Conservation (phyloP, 2,329 filamentous ascomycete genomes). For the Alternaria arbusti region DNA sequence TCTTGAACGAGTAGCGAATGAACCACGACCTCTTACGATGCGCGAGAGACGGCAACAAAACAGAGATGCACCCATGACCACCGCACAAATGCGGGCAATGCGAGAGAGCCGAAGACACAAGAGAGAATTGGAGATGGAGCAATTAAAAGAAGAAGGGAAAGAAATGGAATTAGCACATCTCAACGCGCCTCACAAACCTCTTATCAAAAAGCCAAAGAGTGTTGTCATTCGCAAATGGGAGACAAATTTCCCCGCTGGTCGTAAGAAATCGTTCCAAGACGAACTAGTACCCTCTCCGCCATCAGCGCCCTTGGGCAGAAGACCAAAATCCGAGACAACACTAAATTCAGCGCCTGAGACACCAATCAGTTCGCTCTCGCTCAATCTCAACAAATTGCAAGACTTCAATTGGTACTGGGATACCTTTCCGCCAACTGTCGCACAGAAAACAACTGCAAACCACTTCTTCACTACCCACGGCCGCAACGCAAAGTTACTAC, state of each 20-base stretch:
- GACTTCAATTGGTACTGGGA: slow-evolving; percentile 46
- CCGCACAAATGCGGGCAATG: not conserved
- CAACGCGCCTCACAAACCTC: not conserved
- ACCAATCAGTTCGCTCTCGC: slow-evolving; percentile 3
- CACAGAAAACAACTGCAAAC: slow-evolving; percentile 51
- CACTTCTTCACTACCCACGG: slow-evolving; percentile 52
- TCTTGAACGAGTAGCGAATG: not conserved
- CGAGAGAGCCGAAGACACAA: not conserved
- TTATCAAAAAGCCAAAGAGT: not conserved
- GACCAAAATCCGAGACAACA: not conserved
- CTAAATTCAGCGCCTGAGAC: slow-evolving; percentile 3
- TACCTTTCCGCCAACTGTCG: slow-evolving; percentile 29
- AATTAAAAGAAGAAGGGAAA: not conserved
- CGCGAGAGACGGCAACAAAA: slow-evolving; percentile 8
- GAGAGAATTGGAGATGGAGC: not conserved
- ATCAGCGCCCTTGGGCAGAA: slow-evolving; percentile 12
- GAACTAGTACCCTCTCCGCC: slow-evolving; percentile 19
- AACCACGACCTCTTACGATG: slow-evolving; percentile 5
- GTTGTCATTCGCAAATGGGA: not conserved
- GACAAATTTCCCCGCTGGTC: not conserved
- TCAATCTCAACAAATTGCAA: slow-evolving; percentile 10
- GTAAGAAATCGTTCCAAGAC: not conserved
- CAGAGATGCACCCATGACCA: not conserved
- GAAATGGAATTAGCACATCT: not conserved
- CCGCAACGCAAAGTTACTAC: slow-evolving; percentile 60